A percentile compares a stretch with the other conserved stretches of the same genome.
phyloP scores from a whole-genome alignment of 1,284 basidiomycete genomes.

The Ustilago nuda region DNA sequence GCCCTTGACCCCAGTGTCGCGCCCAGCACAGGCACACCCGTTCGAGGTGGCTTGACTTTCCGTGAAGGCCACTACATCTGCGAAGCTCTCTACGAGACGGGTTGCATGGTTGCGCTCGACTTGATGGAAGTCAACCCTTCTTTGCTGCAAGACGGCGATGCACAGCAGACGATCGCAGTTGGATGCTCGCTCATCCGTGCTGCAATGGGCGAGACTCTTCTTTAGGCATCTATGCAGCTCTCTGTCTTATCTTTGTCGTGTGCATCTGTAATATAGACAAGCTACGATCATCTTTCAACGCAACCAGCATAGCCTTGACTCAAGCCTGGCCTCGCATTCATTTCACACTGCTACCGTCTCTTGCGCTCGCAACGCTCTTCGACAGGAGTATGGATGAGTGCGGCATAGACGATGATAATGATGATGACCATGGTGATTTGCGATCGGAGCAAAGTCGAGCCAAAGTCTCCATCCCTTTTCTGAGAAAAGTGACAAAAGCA shows the following conservation, averaged over 20 bases:
- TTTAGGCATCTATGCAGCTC: constrained; percentile 19
- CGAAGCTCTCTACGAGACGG: constrained; percentile 93
- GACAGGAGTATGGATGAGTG: not conserved
- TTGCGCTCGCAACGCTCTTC: too few species aligned
- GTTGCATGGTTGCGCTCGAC: constrained; percentile 83
- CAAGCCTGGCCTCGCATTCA: not conserved
- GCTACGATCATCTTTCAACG: not conserved
- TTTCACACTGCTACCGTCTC: too few species aligned
- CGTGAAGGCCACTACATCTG: constrained; percentile 94
- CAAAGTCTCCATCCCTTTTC: not conserved
- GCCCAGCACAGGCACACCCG: constrained; percentile 93
- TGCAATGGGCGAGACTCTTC: constrained; percentile 77
- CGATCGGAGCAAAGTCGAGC: not conserved
- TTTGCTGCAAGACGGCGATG: constrained; percentile 77
- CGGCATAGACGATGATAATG: not conserved
- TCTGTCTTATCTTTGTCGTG: constrained; percentile 8
- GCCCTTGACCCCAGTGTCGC: constrained; percentile 86
- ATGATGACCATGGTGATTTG: not conserved
- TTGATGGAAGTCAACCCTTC: constrained; percentile 94
- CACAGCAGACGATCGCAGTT: constrained; percentile 88
- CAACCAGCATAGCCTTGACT: not conserved
- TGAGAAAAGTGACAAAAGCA: not conserved
- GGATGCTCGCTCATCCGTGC: constrained; percentile 92
- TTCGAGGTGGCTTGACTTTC: constrained; percentile 94
- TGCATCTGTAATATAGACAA: constrained; percentile 41